Base-by-base conservation (phyloP, 1,284 basidiomycete genomes). In the Apiotrichum veenhuisii region DNA sequence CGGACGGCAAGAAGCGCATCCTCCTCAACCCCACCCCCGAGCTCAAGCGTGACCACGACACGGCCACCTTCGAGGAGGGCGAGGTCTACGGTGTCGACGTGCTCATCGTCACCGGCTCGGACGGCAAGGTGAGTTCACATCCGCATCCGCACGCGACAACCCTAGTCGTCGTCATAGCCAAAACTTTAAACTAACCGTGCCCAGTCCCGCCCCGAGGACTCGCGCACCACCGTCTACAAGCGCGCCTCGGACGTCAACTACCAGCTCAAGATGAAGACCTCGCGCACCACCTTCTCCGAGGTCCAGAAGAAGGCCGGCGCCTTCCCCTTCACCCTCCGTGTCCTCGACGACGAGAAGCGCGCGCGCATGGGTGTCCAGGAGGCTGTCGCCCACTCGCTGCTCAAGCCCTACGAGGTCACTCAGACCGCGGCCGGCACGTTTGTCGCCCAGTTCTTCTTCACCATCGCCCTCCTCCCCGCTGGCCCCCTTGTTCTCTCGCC, bases 81-180 rank as follows among this genome's bases (percentile, higher is more conserved):
- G 95, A 98, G 71, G 91, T 98, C 18, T 98, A 91, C 76, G 95
- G 95, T 42, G 86, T 98, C 64, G 96, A 98, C 77, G 84, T 98
- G 65, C 82, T 95, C 58, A 81, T 98, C 56, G 88, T 91, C n/a
- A 86, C 90, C 50, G 85, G 85, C 37, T 85, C 89, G 64, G 91
- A 92, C 68, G 90, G 90, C 75, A 94, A 91, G 84, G 90, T 89
- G 61, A 18, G 57, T 75, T n/a, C n/a, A n/a, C n/a, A 12, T 7
- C 30, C 30, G 30, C 30, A 30, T 30, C 30, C 30, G 30, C 30
- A 30, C 30, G 12, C 30, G 30, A 30, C 30, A 5, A 30, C n/a
- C n/a, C 30, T 30, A 30, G 5, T 5, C 30, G 30, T 30, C 30
- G 30, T 30, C 30, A 30, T 30, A 62, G 18, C 11, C 15, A 46